Evolutionary conservation across 257 asterid species (phyloP).

Genomic region (Solanum microdontum): DNA sequence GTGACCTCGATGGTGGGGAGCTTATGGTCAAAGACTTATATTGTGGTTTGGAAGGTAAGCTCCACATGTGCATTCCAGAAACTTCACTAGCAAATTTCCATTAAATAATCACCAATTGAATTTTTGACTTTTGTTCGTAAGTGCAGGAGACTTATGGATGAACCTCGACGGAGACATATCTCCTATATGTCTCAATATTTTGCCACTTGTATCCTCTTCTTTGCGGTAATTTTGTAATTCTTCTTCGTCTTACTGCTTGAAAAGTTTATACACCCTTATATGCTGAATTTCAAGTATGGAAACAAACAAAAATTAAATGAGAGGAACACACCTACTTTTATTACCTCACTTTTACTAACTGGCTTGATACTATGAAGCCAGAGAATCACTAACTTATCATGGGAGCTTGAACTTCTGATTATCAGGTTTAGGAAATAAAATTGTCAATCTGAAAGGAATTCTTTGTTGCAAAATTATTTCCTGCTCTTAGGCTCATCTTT

Average conservation of each 20-base stretch:
- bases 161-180: constrained; percentile 87
- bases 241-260: not conserved
- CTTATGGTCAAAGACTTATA: constrained; percentile 31
- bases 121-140: not conserved
- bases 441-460: not conserved
- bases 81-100: not conserved
- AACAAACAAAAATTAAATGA: not conserved
- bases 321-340: not conserved
- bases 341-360: not conserved
- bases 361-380: not conserved
- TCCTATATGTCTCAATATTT: constrained; percentile 68
- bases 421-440: not conserved
- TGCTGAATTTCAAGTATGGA: not conserved
- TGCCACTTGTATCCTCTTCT: constrained; percentile 60
- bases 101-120: not conserved
- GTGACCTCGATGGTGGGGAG: constrained; percentile 51
- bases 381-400: not conserved
- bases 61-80: not conserved
- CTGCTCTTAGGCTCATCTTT: not conserved
- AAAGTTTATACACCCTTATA: not conserved
- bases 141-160: constrained; percentile 84
- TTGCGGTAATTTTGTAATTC: constrained; percentile 29
- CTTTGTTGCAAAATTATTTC: not conserved
- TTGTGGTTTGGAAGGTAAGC: constrained; percentile 57
- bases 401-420: not conserved